Evolutionary conservation across 2,329 filamentous ascomycete species (phyloP).

Genomic region (Dothideomycetes sp.): DNA sequence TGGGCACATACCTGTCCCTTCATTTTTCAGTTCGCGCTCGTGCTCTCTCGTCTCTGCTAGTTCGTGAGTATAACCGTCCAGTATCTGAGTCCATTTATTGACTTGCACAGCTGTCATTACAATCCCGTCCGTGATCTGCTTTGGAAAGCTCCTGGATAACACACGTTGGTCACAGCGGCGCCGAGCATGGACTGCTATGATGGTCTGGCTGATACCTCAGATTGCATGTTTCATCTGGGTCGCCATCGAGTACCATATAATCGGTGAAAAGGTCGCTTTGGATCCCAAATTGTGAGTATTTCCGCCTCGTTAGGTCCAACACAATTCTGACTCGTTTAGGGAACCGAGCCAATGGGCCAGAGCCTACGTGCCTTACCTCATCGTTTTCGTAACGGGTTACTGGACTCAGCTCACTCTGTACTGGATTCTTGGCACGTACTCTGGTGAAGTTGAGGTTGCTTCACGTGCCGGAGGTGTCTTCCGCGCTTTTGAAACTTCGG

Average conservation of each 20-base stretch:
- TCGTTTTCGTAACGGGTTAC: constrained; percentile 20
- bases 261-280: constrained; percentile 8
- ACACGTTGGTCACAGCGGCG: constrained; percentile 23
- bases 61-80: constrained; percentile 19
- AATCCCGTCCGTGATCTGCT: constrained; percentile 19
- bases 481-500: constrained; percentile 37
- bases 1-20: constrained; percentile 29
- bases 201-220: constrained; percentile 25
- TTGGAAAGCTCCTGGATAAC: constrained; percentile 20
- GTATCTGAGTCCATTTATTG: not conserved
- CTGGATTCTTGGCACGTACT: constrained; percentile 31
- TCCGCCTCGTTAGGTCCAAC: not conserved
- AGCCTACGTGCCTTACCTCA: constrained; percentile 20
- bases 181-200: constrained; percentile 24
- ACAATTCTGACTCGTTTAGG: constrained; percentile 5
- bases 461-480: constrained; percentile 24
- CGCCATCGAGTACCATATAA: constrained; percentile 17
- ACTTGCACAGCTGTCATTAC: constrained; percentile 16
- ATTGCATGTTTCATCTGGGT: constrained; percentile 27
- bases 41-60: constrained; percentile 26
- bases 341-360: constrained; percentile 15
- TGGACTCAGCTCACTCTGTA: constrained; percentile 24
- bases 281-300: constrained; percentile 17
- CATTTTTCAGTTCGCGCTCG: constrained; percentile 29
- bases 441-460: constrained; percentile 27